Base-by-base conservation (phyloP, 2,329 filamentous ascomycete species). In the Cadophora sp. region DNA sequence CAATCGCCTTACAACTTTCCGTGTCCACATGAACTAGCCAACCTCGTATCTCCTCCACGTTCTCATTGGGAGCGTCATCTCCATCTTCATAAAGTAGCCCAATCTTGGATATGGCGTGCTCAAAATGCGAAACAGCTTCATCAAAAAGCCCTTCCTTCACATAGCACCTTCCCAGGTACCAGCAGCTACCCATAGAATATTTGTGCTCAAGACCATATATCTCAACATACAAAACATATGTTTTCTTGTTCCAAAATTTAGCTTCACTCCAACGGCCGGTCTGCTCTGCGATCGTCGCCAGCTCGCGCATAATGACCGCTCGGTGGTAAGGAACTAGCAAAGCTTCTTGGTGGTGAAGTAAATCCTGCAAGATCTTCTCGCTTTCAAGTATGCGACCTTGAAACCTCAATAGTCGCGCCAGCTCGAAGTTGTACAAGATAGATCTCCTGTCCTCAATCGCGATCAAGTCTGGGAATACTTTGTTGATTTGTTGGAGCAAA, bases 131-230 rank as follows among this genome's bases (percentile, higher is more conserved):
- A 12, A 37, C 24, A 4, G 29, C 65, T 22, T 64, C 40, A 4
- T 48, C 16, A 16, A 56, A 64, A 1, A 67, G 46, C 8, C 48
- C 56, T 43, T 68, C 62, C 3, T 27, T 11, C 26, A 24, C 16
- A 58, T 68, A 68, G 27, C 55, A 65, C 1, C 16, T 14, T 16
- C 66, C 62, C 3, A 68, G 22, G 8, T 34, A 3, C 22, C 4
- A 5, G 16, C 55, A 60, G 40, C 40, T n/a, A 0, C 8, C 4
- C 43, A 68, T 46, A 11, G 66, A 62, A 9, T 37, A 26, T 16
- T 3, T 22, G 50, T 65, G 29, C n/a, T 43, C 50, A n/a, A 62
- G n/a, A 24, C 62, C 62, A 22, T n/a, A 61, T 31, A 14, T 56
- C 27, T 51, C 55, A 31, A n/a, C 31, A 7, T n/a, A 1, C 8